Conservation (phyloP, 208 protist genomes). For the Sergeia podlipaevii region DNA sequence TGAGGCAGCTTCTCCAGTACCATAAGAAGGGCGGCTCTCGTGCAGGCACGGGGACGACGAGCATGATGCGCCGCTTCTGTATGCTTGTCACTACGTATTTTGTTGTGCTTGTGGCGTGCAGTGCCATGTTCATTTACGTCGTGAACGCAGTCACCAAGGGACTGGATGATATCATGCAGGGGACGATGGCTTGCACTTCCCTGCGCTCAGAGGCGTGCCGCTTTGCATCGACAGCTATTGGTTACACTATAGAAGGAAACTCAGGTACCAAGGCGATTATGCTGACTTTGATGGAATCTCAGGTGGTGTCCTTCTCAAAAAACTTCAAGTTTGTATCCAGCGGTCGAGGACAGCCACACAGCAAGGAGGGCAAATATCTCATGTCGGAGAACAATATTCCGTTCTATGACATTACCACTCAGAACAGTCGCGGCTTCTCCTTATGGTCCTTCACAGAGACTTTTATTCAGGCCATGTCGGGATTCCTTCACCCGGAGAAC, state of each 20-base stretch:
- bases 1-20: conserved; percentile 1
- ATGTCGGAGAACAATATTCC: conserved; percentile 9
- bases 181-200: not conserved
- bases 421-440: conserved; percentile 5
- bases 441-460: conserved; percentile 3
- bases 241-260: not conserved
- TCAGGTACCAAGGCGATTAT: not conserved
- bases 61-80: conserved; percentile 5
- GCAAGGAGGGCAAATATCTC: not conserved
- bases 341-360: not conserved
- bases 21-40: conserved; percentile 3
- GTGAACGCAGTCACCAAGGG: not conserved
- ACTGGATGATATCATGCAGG: not conserved
- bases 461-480: conserved; percentile 10
- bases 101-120: not conserved
- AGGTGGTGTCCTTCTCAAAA: not conserved
- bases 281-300: not conserved
- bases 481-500: conserved; percentile 3
- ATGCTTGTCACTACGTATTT: conserved; percentile 1
- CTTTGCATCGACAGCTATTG: conserved; percentile 5
- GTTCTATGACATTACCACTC: not conserved
- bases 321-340: conserved; percentile 5
- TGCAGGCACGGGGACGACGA: conserved; percentile 10
- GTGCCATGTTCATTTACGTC: conserved; percentile 3
- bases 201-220: not conserved